Evolutionary conservation across 148 eudicot species (phyloP), one percentile per base, ranked within the genome.

Genomic region (Vaccinium vitisidaea): DNA sequence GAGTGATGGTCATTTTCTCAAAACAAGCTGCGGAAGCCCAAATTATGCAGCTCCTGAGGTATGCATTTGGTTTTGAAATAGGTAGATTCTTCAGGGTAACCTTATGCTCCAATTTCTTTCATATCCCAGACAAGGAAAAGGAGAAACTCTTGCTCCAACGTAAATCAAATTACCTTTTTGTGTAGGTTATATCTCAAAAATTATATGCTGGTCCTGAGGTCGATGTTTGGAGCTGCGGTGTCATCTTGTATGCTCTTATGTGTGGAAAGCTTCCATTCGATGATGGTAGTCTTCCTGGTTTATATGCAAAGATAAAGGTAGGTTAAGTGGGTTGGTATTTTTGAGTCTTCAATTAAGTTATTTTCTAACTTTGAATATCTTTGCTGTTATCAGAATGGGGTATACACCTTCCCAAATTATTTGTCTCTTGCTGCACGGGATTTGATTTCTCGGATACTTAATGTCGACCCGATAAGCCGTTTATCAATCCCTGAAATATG

Each of bases 31-130:
- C 88, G 99, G 99, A 84, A 94, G 98, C 85, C 98, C 98, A 77
- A 96, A 96, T 56, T 96, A 96, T 92, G 99, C 99, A 36, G 99
- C 99, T 80, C 99, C 99, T 6, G 99, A 96, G 99, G 99, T 94
- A 81, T 32, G 50, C 55, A 61, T 73, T 53, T 58, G 63, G 63
- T 58, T 58, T 58, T 58, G 63, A 58, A 58, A 58, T 58, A 58
- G 63, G 63, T 58, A 18, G n/a, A 58, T 18, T n/a, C n/a, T 2
- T 36, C 75, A 27, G 43, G 13, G 53, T 82, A 9, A 23, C 3
- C n/a, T 30, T 19, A n/a, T 58, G 23, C 63, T 58, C n/a, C 63
- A 18, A 58, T 21, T 58, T 21, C 23, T 58, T 58, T 58, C 23
- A 19, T 18, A 58, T 2, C 7, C 18, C 2, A 1, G 23, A 58